phyloP scores from a whole-genome alignment of 306 rosid species.

The Luffa acutangula region DNA sequence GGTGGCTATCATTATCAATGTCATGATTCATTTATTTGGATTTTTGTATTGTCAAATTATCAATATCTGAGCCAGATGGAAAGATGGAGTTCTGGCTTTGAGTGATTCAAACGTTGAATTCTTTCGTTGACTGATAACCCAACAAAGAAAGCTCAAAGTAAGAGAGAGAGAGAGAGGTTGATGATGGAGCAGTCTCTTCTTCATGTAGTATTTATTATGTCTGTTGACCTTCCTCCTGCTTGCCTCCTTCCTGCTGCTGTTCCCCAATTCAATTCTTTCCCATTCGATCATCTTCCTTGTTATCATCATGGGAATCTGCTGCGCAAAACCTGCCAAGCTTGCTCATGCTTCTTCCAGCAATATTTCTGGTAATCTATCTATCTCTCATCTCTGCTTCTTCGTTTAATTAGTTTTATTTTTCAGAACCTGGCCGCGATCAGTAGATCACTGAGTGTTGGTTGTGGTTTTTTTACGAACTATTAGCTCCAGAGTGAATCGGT shows the following conservation, averaged over 20 bases:
- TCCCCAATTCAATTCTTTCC: background rate
- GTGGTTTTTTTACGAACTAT: background rate
- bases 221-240: background rate
- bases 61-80: background rate
- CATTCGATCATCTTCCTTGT: background rate
- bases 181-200: background rate
- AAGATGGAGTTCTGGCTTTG: background rate
- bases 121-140: constrained; percentile 1
- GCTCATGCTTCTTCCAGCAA: constrained; percentile 60
- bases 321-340: constrained; percentile 42
- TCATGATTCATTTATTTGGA: background rate
- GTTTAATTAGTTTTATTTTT: background rate
- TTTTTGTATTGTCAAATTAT: background rate
- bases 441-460: background rate
- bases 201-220: background rate
- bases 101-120: constrained; percentile 1
- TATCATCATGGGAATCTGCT: constrained; percentile 51
- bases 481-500: background rate
- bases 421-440: background rate
- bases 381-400: background rate
- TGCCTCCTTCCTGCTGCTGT: background rate
- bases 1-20: background rate
- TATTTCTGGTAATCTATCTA: constrained; percentile 25
- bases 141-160: background rate
- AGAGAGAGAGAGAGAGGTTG: background rate